These are phyloP conservation scores for Pichia deserticola DNA, from an alignment of 805 yeast species.

Conservation along the genomic window DNA sequence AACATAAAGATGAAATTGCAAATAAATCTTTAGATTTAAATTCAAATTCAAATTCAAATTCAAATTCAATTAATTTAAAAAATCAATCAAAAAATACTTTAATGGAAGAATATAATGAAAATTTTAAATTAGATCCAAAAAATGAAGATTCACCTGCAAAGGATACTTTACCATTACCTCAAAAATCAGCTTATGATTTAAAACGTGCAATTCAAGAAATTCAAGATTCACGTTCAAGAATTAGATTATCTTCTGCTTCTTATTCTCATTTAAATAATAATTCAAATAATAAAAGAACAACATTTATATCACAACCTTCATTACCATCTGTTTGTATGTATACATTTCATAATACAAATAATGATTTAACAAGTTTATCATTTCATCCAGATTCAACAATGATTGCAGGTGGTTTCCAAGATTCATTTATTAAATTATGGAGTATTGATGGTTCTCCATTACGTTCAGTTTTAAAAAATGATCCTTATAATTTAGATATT, in stretches of 20 bases:
- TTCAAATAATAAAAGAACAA: neutral
- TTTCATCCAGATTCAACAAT: constrained; percentile 83
- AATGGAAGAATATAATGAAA: constrained; percentile 57
- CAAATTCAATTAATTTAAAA: no score
- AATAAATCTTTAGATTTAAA: constrained; percentile 14
- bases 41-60: constrained; percentile 8
- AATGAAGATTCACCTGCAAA: constrained; percentile 62
- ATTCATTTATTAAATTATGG: constrained; percentile 87
- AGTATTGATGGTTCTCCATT: constrained; percentile 86
- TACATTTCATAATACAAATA: constrained; percentile 92
- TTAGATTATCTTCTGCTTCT: constrained; percentile 49
- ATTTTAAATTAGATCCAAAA: constrained; percentile 44
- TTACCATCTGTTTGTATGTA: constrained; percentile 97
- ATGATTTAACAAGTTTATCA: constrained; percentile 76
- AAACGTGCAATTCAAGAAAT: constrained; percentile 71
- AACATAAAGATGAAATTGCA: constrained; percentile 59
- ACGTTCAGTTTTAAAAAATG: constrained; percentile 50
- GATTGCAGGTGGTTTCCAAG: constrained; percentile 93
- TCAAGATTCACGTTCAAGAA: constrained; percentile 72
- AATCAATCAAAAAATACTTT: constrained; percentile 32
- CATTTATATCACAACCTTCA: constrained; percentile 46
- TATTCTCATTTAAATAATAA: constrained; percentile 9
- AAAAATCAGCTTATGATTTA: constrained; percentile 71
- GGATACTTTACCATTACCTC: constrained; percentile 79
- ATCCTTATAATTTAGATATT: constrained; percentile 32